A percentile compares a stretch with the other conserved stretches of the same genome.
Conservation (phyloP, 1,139 yeast genomes). For the Magnusiomyces tetraspermus region DNA sequence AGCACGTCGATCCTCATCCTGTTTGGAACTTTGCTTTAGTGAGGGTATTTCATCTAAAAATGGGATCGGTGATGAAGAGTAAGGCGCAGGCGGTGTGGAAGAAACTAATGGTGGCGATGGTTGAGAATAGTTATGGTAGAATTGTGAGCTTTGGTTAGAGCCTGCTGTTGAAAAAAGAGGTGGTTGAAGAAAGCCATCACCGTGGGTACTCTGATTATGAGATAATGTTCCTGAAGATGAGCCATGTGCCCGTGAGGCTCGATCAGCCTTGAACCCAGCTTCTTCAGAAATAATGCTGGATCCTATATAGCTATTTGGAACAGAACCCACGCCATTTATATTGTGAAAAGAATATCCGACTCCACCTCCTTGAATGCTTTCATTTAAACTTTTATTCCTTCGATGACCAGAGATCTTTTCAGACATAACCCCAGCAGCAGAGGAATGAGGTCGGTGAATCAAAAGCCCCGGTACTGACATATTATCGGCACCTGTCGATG, state of each 20-base stretch:
- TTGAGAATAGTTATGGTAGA: not conserved
- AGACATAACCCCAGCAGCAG: not conserved
- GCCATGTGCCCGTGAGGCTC: not conserved
- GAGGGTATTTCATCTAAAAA: not conserved
- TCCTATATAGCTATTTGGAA: not conserved
- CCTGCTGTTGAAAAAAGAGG: not conserved
- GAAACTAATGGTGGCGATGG: slow-evolving; percentile 1
- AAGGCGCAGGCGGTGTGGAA: not conserved
- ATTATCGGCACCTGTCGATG: not conserved
- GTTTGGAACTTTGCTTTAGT: not conserved
- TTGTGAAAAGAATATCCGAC: slow-evolving; percentile 6
- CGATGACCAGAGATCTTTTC: slow-evolving; percentile 17
- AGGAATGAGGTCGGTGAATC: slow-evolving; percentile 2
- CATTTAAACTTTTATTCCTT: slow-evolving; percentile 24
- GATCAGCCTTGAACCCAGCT: not conserved
- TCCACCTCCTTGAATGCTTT: slow-evolving; percentile 8
- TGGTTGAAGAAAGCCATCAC: not conserved
- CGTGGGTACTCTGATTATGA: not conserved
- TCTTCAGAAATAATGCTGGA: slow-evolving; percentile 6
- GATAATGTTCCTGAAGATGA: not conserved
- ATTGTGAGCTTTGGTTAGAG: not conserved
- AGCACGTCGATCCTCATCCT: slow-evolving; percentile 13
- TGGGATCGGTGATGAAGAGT: not conserved
- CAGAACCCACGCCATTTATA: slow-evolving; percentile 4
- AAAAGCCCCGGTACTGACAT: not conserved